These are phyloP conservation scores for Didymella pomorum DNA, from an alignment of 2,329 filamentous ascomycete species.

Conservation along the genomic window DNA sequence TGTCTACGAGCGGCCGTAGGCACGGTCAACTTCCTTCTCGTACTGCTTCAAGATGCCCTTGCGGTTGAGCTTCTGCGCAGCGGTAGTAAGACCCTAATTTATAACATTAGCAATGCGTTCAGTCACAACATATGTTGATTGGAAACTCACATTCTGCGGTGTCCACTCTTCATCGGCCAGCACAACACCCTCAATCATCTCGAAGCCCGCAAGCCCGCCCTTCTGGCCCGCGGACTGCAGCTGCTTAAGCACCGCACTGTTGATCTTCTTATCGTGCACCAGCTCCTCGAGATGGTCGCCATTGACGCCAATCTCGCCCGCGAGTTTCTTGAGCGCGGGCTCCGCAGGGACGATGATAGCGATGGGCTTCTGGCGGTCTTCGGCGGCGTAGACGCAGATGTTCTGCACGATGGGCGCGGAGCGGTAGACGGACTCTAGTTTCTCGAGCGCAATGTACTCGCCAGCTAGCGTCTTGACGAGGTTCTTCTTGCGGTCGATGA, in stretches of 20 bases:
- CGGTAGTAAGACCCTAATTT: constrained; percentile 61
- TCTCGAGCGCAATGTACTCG: constrained; percentile 97
- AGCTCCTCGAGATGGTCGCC: constrained; percentile 73
- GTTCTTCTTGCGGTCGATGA: constrained; percentile 98
- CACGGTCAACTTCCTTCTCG: constrained; percentile 59
- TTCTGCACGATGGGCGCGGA: constrained; percentile 80
- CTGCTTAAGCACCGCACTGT: constrained; percentile 72
- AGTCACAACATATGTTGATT: neutral
- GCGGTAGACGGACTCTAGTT: constrained; percentile 90
- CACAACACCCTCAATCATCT: constrained; percentile 79
- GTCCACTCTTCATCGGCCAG: constrained; percentile 89
- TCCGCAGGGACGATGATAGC: constrained; percentile 77
- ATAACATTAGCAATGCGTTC: neutral
- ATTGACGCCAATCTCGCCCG: constrained; percentile 65
- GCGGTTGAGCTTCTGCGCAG: constrained; percentile 63
- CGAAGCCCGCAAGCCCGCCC: constrained; percentile 73
- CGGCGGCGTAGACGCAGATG: constrained; percentile 85
- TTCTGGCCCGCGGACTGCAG: constrained; percentile 70
- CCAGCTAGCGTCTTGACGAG: constrained; percentile 94
- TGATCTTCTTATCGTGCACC: constrained; percentile 71
- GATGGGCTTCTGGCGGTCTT: constrained; percentile 77
- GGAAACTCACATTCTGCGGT: constrained; percentile 73
- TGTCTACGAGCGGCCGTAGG: constrained; percentile 48
- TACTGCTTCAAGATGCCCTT: constrained; percentile 60
- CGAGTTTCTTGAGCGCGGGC: constrained; percentile 64